Conservation (phyloP, 2,329 filamentous ascomycete species). For the Macrophomina phaseolina region DNA sequence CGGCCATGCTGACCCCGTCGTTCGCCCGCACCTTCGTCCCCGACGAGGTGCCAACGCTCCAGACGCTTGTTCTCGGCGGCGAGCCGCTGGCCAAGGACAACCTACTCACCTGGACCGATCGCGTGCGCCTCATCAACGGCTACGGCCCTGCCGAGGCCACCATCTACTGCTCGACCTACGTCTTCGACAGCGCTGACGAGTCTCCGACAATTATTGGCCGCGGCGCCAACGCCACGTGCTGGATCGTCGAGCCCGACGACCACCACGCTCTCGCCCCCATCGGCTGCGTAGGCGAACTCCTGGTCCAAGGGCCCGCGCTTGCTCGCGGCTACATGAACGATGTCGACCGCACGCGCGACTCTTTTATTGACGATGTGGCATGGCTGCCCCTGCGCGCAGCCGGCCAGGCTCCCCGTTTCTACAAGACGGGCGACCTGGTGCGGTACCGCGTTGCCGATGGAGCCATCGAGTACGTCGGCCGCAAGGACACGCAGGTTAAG, state of each 20-base stretch:
- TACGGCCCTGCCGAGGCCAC: constrained; percentile 3
- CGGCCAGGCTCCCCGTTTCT: constrained; percentile 35
- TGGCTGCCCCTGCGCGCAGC: constrained; percentile 33
- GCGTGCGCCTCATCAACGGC: not conserved
- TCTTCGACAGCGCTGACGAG: not conserved
- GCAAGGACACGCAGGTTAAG: constrained; percentile 45
- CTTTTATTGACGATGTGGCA: constrained; percentile 38
- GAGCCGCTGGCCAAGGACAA: constrained; percentile 42
- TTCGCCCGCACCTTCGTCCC: constrained; percentile 59
- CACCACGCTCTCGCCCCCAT: constrained; percentile 40
- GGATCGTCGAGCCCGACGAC: constrained; percentile 43
- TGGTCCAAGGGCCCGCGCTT: constrained; percentile 44
- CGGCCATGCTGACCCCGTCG: constrained; percentile 63
- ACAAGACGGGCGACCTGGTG: constrained; percentile 43
- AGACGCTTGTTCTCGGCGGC: constrained; percentile 51
- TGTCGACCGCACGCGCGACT: constrained; percentile 37
- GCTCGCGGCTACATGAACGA: constrained; percentile 43
- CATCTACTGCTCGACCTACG: not conserved
- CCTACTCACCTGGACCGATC: not conserved
- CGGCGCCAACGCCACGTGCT: constrained; percentile 21
- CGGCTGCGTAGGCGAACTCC: constrained; percentile 41
- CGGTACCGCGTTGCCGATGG: constrained; percentile 39
- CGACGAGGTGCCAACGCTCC: constrained; percentile 51
- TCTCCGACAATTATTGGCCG: constrained; percentile 1
- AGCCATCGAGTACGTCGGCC: constrained; percentile 43